Conservation (phyloP, 768 basidiomycete genomes). For the Podaxis rugospora region DNA sequence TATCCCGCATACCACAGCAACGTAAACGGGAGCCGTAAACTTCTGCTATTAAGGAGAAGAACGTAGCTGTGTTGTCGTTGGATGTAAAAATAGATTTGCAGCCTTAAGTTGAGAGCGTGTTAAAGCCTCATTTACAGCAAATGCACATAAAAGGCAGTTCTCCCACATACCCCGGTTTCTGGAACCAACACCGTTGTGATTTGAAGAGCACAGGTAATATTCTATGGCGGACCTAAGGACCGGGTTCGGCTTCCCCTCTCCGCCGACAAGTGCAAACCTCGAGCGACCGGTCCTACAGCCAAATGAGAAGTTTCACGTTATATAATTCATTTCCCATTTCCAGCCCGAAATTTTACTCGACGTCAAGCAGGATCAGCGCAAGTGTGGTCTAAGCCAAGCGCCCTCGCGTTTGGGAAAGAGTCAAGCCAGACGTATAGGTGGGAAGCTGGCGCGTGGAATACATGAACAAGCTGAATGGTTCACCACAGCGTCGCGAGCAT, state of each 20-base stretch:
- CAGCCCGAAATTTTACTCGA: not conserved
- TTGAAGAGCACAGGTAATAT: not conserved
- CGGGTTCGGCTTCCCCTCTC: not conserved
- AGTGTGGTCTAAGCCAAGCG: not conserved
- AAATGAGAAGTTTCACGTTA: not conserved
- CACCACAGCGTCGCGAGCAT: not conserved
- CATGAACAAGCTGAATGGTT: not conserved
- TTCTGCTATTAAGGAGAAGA: slow-evolving; percentile 1
- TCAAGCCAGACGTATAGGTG: too few species aligned
- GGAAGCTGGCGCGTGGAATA: too few species aligned
- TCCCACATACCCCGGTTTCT: not conserved
- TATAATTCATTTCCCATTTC: not conserved
- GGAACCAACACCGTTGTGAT: not conserved
- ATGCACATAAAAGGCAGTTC: not conserved
- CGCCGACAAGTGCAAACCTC: not conserved
- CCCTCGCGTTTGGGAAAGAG: not conserved
- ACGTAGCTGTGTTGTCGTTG: not conserved
- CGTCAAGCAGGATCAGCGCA: not conserved
- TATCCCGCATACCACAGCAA: not conserved
- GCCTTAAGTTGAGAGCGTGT: not conserved
- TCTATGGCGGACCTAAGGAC: not conserved
- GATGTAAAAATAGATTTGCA: not conserved
- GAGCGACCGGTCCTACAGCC: not conserved
- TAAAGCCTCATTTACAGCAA: not conserved
- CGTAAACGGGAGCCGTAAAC: not conserved